A percentile compares a stretch with the other conserved stretches of the same genome.
Evolutionary conservation across 2,329 filamentous ascomycete species (phyloP).

Genomic region (Colletotrichum cuscutae): DNA sequence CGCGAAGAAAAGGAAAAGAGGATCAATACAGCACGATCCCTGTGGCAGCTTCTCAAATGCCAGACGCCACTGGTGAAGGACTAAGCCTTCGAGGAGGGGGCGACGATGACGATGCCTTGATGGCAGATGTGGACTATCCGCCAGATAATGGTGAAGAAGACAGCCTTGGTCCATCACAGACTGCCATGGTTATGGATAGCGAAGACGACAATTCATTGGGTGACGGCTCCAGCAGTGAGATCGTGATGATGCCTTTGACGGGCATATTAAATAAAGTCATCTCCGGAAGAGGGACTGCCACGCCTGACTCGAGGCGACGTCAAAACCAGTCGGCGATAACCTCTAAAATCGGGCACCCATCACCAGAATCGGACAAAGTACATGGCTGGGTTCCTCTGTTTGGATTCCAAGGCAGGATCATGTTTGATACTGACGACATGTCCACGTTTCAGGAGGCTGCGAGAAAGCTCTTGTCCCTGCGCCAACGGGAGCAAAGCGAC

Average conservation of each 20-base stretch:
- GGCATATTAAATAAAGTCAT: neutral
- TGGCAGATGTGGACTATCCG: neutral
- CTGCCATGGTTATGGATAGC: neutral
- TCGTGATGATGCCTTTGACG: neutral
- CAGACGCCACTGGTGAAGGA: neutral
- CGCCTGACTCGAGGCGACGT: neutral
- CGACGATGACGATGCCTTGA: neutral
- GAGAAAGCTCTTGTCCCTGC: slow-evolving; percentile 39
- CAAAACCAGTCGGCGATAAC: neutral
- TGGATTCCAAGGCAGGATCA: slow-evolving; percentile 46
- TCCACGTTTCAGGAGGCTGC: slow-evolving; percentile 38
- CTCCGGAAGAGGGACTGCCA: neutral
- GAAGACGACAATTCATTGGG: neutral
- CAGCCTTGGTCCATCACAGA: neutral
- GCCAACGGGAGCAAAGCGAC: slow-evolving; percentile 2
- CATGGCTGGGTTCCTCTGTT: slow-evolving; percentile 33
- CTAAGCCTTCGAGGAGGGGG: slow-evolving; percentile 29
- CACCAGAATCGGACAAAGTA: neutral
- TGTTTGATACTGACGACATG: slow-evolving; percentile 37
- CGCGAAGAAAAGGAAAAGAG: slow-evolving; percentile 32
- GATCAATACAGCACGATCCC: slow-evolving; percentile 15
- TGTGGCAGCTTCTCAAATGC: slow-evolving; percentile 18
- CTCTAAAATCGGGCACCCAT: neutral
- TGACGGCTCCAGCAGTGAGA: neutral
- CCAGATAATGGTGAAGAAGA: neutral